phyloP scores from a whole-genome alignment of 192 early-diverging fungal genomes.

The Linnemannia hyalina region DNA sequence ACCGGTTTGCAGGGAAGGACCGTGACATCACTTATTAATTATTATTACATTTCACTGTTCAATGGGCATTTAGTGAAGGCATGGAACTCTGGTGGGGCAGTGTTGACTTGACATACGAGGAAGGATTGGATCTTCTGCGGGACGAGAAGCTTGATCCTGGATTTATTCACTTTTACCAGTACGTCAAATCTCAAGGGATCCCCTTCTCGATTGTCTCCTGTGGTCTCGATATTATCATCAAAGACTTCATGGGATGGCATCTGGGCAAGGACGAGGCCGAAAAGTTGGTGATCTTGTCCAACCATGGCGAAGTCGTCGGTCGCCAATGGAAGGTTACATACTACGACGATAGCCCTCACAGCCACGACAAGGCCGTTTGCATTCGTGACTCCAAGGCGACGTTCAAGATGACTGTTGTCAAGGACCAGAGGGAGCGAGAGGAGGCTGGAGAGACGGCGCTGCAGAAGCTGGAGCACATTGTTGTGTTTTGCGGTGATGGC shows the following conservation, averaged over 20 bases:
- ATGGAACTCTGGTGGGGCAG: constrained; percentile 44
- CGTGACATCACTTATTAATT: too few relatives aligned
- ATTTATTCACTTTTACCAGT: constrained; percentile 69
- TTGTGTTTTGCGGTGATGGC: constrained; percentile 86
- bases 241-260: constrained; percentile 64
- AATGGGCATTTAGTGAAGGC: constrained; percentile 21
- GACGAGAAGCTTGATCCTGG: constrained; percentile 70
- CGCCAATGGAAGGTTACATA: constrained; percentile 74
- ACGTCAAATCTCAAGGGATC: constrained; percentile 60
- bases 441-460: constrained; percentile 6
- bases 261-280: constrained; percentile 59
- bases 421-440: constrained; percentile 10
- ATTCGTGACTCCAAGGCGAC: constrained; percentile 33
- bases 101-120: constrained; percentile 27
- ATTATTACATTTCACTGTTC: neutral
- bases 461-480: constrained; percentile 33
- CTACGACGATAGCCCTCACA: constrained; percentile 71
- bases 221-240: constrained; percentile 67
- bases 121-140: constrained; percentile 35
- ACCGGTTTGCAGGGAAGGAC: neutral
- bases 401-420: constrained; percentile 26
- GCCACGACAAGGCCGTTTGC: constrained; percentile 73
- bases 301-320: constrained; percentile 60
- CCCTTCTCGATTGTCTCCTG: constrained; percentile 75
- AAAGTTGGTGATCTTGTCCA: constrained; percentile 72